These are phyloP conservation scores for Debaryomyces tyrocola DNA, from an alignment of 805 yeast species.

Conservation along the genomic window DNA sequence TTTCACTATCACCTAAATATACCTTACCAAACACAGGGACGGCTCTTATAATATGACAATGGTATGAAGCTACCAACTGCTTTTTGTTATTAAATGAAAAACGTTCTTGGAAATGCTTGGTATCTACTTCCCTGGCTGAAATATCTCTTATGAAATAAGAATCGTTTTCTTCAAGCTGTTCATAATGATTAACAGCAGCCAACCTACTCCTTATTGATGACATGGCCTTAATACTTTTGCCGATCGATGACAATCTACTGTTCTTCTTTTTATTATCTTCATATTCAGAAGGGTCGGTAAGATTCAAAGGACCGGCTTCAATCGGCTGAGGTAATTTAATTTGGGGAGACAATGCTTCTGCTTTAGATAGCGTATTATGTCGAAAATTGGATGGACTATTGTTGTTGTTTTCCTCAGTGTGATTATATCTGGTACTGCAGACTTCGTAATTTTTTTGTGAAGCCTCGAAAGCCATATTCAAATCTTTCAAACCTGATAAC, in stretches of 20 bases:
- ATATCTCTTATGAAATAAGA: slow-evolving; percentile 46
- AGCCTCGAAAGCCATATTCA: slow-evolving; percentile 36
- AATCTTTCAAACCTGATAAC: slow-evolving; percentile 27
- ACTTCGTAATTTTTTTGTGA: slow-evolving; percentile 20
- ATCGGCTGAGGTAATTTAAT: neutral
- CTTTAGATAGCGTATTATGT: neutral
- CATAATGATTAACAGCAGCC: slow-evolving; percentile 67
- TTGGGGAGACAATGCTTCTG: neutral
- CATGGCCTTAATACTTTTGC: slow-evolving; percentile 29
- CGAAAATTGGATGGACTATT: neutral
- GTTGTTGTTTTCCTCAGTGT: neutral
- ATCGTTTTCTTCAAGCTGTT: slow-evolving; percentile 43
- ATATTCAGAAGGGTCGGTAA: slow-evolving; percentile 27
- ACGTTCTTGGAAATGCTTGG: slow-evolving; percentile 59
- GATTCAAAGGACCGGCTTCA: slow-evolving; percentile 19
- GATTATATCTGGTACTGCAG: slow-evolving; percentile 24
- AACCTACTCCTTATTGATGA: slow-evolving; percentile 43
- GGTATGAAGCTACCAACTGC: slow-evolving; percentile 64
- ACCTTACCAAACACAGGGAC: slow-evolving; percentile 83
- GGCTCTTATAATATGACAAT: slow-evolving; percentile 64
- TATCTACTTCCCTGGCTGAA: slow-evolving; percentile 46
- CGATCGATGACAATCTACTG: slow-evolving; percentile 16
- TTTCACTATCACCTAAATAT: slow-evolving; percentile 62
- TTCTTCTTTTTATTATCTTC: slow-evolving; percentile 11
- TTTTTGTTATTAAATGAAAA: slow-evolving; percentile 62